Evolutionary conservation across 768 basidiomycete genomes (phyloP), one percentile per base, ranked within the genome.

Genomic region (Trametes coccinea): DNA sequence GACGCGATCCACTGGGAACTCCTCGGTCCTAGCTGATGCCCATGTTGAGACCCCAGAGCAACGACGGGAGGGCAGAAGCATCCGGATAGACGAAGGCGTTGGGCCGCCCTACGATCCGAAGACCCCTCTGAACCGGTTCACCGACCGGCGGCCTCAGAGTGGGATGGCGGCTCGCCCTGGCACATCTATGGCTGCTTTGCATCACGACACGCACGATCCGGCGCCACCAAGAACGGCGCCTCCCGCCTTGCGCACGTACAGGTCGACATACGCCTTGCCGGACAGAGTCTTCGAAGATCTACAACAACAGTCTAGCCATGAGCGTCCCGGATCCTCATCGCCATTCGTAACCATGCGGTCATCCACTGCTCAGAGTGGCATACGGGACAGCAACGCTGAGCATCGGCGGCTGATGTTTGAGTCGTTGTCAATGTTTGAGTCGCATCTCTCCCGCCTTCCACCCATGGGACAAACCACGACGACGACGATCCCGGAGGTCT

Each of bases 361-460:
- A 5, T 56, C 59, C 8, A 64, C 62, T 5, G 62, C 53, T 13
- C 64, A 54, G 41, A 53, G 61, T 16, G 58, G 59, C 7, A 45
- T 62, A 8, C 67, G 66, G 11, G 69, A 69, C 29, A 48, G 30
- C 41, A 61, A 71, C 30, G 56, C 72, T 3, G 89, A 92, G 65
- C 92, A 92, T 66, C 78, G 84, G 1, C 77, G 81, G n/a, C 73
- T 93, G 47, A 85, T 93, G 82, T 66, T 85, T 22, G 90, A 93
- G 44, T 82, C 86, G 16, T 74, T 93, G 13, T 70, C 75, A 4
- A 83, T 88, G 78, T 91, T 93, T 64, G 89, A 92, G 70, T 75
- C 80, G 2, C 82, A 88, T 29, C 74, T 92, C 1, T 73, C 79
- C 22, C 85, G 87, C 50, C 71, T 88, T 11, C 81, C 85, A 0